Base-by-base conservation (phyloP, 140 eudicot species). In the Cichorium intybus region DNA sequence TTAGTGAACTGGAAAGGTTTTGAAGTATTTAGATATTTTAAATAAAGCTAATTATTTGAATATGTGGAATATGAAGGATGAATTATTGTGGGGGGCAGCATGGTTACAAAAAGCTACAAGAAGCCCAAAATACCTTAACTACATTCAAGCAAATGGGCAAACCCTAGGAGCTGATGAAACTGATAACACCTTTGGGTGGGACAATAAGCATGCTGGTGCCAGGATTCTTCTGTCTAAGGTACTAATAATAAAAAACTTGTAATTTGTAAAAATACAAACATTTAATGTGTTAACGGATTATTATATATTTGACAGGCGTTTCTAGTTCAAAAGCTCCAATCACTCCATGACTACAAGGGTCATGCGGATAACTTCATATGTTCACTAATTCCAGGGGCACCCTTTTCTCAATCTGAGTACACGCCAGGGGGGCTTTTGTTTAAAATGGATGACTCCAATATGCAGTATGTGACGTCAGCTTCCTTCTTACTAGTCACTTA, bases 141-240 rank as follows among this genome's bases (percentile, higher is more conserved):
- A 86, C 74, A 93, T 93, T 59, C 90, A 93, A 75, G 79, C 64
- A 33, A 93, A 93, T 79, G 97, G 99, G 11, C 83, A 73, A 62
- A 81, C 85, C 8, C 82, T 93, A 34, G 99, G 99, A 56, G 97
- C 97, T 47, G 84, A 65, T 78, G 99, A 88, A 53, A 67, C 65
- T 72, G 99, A 93, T 70, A 74, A 79, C 66, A 93, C 97, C 6
- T 93, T 93, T 80, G 95, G 99, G 22, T 93, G 99, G 99, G 99
- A 93, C 63, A 89, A 93, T 74, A 93, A 93, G 77, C 99, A 89
- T 80, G 97, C 87, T 72, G 99, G 99, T 67, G 99, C 99, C 35
- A 84, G 99, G 39, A 72, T 93, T 56, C 95, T 93, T 62, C 82
- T 93, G 18, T 89, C 99, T 45, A 93, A 93, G 97, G 99, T 88